Conservation (phyloP, 2,329 filamentous ascomycete genomes). For the Zymoseptoria brevis region DNA sequence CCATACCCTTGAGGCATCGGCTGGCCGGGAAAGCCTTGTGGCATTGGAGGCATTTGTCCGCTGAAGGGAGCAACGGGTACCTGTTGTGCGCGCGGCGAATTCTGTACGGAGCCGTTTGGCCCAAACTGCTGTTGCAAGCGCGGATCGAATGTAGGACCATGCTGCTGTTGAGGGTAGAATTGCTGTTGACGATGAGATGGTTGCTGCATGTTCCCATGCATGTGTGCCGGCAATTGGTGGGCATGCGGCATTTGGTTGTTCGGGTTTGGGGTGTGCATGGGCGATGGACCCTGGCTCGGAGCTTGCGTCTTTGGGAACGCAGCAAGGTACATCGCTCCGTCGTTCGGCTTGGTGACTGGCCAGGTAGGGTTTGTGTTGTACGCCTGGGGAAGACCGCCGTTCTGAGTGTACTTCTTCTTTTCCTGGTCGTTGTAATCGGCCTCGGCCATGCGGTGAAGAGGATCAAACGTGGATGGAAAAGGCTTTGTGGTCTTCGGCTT, state of each 20-base stretch:
- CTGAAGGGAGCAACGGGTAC: conserved; percentile 41
- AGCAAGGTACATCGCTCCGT: conserved; percentile 70
- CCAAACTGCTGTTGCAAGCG: conserved; percentile 81
- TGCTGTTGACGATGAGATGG: conserved; percentile 69
- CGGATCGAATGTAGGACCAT: conserved; percentile 64
- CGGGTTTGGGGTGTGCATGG: conserved; percentile 50
- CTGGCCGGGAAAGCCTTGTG: conserved; percentile 57
- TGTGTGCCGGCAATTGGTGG: conserved; percentile 74
- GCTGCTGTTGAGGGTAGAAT: conserved; percentile 68
- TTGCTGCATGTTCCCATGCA: conserved; percentile 60
- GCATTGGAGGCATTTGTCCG: conserved; percentile 38
- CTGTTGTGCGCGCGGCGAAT: conserved; percentile 70
- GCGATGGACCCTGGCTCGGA: conserved; percentile 50
- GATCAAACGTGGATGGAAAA: conserved; percentile 41
- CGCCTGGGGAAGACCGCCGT: conserved; percentile 74
- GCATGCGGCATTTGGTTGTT: conserved; percentile 67
- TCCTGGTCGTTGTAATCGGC: conserved; percentile 48
- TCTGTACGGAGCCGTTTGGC: conserved; percentile 63
- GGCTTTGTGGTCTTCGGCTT: conserved; percentile 58
- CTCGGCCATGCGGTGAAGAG: conserved; percentile 56
- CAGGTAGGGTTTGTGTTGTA: conserved; percentile 82
- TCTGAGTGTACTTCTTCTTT: conserved; percentile 59
- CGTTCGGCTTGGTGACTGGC: conserved; percentile 62
- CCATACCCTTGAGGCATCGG: conserved; percentile 60
- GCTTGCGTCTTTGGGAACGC: conserved; percentile 65